Evolutionary conservation across 768 basidiomycete genomes (phyloP), one percentile per base, ranked within the genome.

Genomic region (Rhizopogon roseolus): DNA sequence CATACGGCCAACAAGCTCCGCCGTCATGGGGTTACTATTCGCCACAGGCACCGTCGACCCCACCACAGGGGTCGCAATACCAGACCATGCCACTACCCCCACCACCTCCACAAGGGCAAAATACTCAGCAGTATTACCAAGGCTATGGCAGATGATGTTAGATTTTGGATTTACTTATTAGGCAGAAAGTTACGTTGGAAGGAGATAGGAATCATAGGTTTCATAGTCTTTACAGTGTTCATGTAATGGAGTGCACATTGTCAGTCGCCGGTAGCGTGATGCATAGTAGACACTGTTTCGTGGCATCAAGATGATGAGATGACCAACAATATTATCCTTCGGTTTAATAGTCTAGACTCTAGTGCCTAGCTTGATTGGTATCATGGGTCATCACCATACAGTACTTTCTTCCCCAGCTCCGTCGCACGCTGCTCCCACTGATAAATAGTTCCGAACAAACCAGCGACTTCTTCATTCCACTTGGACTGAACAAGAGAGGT

Each of bases 381-480:
- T 46, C 36, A 46, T 38, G 57, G 37, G 29, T 56, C 50, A 19
- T 56, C 59, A 17, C 80, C 78, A 60, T 81, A 80, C 49, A 84
- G 44, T 53, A 75, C 46, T 41, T 62, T 74, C 59, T 64, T 64
- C 22, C 79, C 77, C 81, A 80, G 80, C 6, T 72, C 75, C 42
- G 70, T 68, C 29, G 72, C 74, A 6, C 70, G 72, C 34, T 63
- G 71, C 53, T 84, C 82, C 73, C 76, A 77, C 34, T 67, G 66
- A 25, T 73, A 66, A 52, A 77, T 69, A 11, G 76, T 73, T 19
- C 66, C 58, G 53, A 79, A 80, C 22, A 80, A 55, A 38, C 62
- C 62, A 5, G 74, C 81, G 17, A 86, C 60, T 56, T 86, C 77
- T 13, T 74, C 66, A 60, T 87, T 87, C 85, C 85, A 87, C 46